A percentile compares a stretch with the other conserved stretches of the same genome.
phyloP scores from a whole-genome alignment of 192 early-diverging fungal species.

The Coemansia sp. region DNA sequence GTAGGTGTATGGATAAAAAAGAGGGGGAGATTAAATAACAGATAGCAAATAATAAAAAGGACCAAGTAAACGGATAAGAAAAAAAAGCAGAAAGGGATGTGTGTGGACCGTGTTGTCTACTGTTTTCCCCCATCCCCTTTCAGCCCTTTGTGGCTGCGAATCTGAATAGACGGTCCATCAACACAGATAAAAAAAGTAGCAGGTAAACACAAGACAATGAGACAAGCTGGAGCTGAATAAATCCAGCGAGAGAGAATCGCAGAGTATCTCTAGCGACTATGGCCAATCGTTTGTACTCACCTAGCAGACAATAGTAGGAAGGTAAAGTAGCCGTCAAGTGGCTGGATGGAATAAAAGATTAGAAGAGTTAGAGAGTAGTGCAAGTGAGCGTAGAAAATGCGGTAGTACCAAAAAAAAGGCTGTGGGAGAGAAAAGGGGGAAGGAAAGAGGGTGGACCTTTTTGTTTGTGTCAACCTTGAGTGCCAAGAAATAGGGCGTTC shows the following conservation, averaged over 20 bases:
- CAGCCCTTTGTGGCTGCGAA: not conserved
- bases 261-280: not conserved
- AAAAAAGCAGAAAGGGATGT: not conserved
- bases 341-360: not conserved
- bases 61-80: not conserved
- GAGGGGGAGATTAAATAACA: not conserved
- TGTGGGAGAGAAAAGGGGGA: not conserved
- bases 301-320: not conserved
- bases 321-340: not conserved
- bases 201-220: not conserved
- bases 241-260: not conserved
- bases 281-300: not conserved
- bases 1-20: not conserved
- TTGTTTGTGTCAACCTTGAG: not conserved
- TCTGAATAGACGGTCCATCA: not conserved
- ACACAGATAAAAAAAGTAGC: not conserved
- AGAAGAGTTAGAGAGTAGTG: not conserved
- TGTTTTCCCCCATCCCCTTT: not conserved
- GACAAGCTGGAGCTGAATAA: not conserved
- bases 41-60: not conserved
- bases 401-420: not conserved
- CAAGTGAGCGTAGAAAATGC: not conserved
- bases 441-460: not conserved
- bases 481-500: not conserved
- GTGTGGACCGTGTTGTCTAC: not conserved